phyloP scores from a whole-genome alignment of 768 basidiomycete genomes.

The Rhizopogon vinicolor region DNA sequence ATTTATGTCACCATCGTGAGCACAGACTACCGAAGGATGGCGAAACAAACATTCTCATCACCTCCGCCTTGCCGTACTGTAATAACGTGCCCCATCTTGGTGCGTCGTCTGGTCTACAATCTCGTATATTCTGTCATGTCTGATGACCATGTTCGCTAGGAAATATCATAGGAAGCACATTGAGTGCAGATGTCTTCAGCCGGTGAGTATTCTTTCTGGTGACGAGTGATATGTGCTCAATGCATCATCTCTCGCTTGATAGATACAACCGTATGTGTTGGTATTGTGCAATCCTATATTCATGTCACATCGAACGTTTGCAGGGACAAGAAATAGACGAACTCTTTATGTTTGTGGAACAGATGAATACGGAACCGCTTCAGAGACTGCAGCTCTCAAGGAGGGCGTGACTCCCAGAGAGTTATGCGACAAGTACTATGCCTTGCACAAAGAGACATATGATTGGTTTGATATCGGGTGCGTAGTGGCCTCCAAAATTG shows the following conservation, averaged over 20 bases:
- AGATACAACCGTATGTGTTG: conserved; percentile 58
- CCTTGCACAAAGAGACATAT: conserved; percentile 88
- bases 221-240: not conserved
- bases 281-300: conserved; percentile 17
- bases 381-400: conserved; percentile 94
- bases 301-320: not conserved
- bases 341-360: conserved; percentile 97
- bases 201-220: conserved; percentile 48
- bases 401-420: conserved; percentile 75
- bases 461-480: conserved; percentile 97
- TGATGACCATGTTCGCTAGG: conserved; percentile 32
- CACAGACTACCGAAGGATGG: conserved; percentile 75
- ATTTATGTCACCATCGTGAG: not conserved
- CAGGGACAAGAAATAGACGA: conserved; percentile 73
- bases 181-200: conserved; percentile 96
- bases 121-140: not conserved
- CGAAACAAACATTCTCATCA: conserved; percentile 85
- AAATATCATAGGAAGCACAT: conserved; percentile 91
- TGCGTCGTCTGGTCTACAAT: conserved; percentile 27
- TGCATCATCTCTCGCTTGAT: not conserved
- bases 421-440: conserved; percentile 89
- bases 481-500: conserved; percentile 12
- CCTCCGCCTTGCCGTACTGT: conserved; percentile 93
- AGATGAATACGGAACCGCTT: conserved; percentile 99
- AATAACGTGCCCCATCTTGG: conserved; percentile 98